Evolutionary conservation across 768 basidiomycete genomes (phyloP).

Genomic region (Russula abietina): DNA sequence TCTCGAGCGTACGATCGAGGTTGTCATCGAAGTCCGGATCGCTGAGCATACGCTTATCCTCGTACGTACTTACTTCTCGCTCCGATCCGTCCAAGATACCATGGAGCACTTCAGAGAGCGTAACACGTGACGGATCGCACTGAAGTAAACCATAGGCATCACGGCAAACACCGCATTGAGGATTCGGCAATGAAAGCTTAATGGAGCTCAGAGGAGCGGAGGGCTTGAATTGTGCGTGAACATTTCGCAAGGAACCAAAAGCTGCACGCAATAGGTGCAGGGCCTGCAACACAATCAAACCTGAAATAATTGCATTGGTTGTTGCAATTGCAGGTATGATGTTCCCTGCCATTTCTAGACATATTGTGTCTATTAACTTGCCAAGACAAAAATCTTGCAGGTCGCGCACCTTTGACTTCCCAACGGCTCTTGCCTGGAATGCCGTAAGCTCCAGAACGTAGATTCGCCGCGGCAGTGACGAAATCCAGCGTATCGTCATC

Average conservation of each 20-base stretch:
- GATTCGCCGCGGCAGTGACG: slow-evolving; percentile 89
- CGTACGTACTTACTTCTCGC: slow-evolving; percentile 61
- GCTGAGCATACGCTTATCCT: slow-evolving; percentile 78
- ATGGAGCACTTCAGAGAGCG: slow-evolving; percentile 65
- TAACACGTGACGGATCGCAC: slow-evolving; percentile 66
- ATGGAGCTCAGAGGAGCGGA: slow-evolving; percentile 71
- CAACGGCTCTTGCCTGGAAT: slow-evolving; percentile 88
- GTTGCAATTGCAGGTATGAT: slow-evolving; percentile 99
- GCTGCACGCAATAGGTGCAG: slow-evolving; percentile 72
- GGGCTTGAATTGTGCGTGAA: slow-evolving; percentile 75
- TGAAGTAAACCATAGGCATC: slow-evolving; percentile 72
- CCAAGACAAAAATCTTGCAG: background rate
- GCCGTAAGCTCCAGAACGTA: slow-evolving; percentile 84
- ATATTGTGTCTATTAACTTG: background rate
- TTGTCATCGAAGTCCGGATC: slow-evolving; percentile 97
- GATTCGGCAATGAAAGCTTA: slow-evolving; percentile 61
- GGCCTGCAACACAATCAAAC: slow-evolving; percentile 89
- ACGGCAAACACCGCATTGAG: slow-evolving; percentile 76
- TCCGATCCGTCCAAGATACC: slow-evolving; percentile 55
- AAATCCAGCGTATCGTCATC: slow-evolving; percentile 97
- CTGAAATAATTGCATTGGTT: slow-evolving; percentile 95
- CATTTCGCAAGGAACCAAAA: slow-evolving; percentile 57
- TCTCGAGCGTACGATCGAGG: slow-evolving; percentile 68
- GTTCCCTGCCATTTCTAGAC: slow-evolving; percentile 94
- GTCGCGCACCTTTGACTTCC: slow-evolving; percentile 83